phyloP scores from a whole-genome alignment of 148 eudicot species.

The Cornus kousa region DNA sequence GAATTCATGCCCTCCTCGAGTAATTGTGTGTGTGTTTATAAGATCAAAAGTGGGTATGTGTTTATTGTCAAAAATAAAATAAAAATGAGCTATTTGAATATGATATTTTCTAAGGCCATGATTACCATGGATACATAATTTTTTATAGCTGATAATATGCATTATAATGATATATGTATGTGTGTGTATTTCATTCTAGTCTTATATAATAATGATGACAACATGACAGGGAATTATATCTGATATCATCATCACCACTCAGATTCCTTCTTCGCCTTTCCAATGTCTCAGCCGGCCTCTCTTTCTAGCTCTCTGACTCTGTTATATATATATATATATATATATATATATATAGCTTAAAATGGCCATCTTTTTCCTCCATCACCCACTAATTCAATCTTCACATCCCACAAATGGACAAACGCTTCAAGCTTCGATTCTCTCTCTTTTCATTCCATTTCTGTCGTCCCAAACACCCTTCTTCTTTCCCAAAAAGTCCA shows the following conservation, averaged over 20 bases:
- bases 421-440: conserved; percentile 21
- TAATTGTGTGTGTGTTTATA: no score
- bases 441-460: conserved; percentile 28
- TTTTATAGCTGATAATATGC: no score
- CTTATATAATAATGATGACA: background rate
- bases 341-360: background rate
- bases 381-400: background rate
- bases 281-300: background rate
- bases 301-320: background rate
- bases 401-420: conserved; percentile 6
- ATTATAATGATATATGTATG: no score
- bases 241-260: background rate
- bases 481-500: conserved; percentile 6
- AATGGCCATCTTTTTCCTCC: background rate
- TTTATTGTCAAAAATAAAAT: no score
- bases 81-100: no score
- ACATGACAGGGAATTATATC: background rate
- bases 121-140: no score
- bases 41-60: no score
- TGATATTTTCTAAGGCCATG: no score
- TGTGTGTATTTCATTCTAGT: no score
- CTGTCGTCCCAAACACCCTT: conserved; percentile 28
- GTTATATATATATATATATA: background rate
- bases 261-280: background rate
- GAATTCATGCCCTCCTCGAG: no score